These are phyloP conservation scores for Apiospora rasikravindrae DNA, from an alignment of 2,329 filamentous ascomycete genomes.

Conservation along the genomic window DNA sequence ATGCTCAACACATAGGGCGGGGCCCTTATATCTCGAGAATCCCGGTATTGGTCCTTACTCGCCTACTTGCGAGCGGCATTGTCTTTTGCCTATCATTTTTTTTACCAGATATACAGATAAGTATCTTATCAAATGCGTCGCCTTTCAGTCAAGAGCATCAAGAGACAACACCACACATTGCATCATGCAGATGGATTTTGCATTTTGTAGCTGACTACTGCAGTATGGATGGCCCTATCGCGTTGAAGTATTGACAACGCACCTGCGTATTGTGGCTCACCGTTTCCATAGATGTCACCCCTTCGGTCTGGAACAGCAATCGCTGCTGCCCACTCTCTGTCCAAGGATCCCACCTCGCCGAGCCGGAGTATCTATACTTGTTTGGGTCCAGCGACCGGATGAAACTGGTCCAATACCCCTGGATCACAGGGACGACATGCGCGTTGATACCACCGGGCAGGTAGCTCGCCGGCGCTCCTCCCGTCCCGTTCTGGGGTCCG, in stretches of 20 bases:
- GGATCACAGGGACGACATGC: slow-evolving; percentile 63
- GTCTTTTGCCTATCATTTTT: neutral
- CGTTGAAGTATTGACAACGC: slow-evolving; percentile 54
- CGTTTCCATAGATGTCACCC: slow-evolving; percentile 49
- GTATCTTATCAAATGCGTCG: neutral
- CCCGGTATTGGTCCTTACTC: neutral
- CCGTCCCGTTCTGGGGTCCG: slow-evolving; percentile 61
- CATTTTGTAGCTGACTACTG: neutral
- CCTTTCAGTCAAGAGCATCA: neutral
- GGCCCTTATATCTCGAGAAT: neutral
- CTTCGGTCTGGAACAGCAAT: slow-evolving; percentile 49
- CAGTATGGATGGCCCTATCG: slow-evolving; percentile 46
- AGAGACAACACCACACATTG: neutral
- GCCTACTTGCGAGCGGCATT: neutral
- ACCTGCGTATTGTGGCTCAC: slow-evolving; percentile 44
- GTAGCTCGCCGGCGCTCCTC: slow-evolving; percentile 60
- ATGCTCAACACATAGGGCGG: neutral
- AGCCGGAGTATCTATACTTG: slow-evolving; percentile 28
- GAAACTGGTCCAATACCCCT: slow-evolving; percentile 78
- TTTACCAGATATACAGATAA: neutral
- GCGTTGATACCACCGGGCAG: slow-evolving; percentile 56
- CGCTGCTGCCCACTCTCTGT: slow-evolving; percentile 36
- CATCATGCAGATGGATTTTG: neutral
- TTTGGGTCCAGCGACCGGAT: slow-evolving; percentile 72
- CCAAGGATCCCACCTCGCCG: slow-evolving; percentile 36